phyloP scores from a whole-genome alignment of 2,329 filamentous ascomycete species.

The Xylaria sp. region DNA sequence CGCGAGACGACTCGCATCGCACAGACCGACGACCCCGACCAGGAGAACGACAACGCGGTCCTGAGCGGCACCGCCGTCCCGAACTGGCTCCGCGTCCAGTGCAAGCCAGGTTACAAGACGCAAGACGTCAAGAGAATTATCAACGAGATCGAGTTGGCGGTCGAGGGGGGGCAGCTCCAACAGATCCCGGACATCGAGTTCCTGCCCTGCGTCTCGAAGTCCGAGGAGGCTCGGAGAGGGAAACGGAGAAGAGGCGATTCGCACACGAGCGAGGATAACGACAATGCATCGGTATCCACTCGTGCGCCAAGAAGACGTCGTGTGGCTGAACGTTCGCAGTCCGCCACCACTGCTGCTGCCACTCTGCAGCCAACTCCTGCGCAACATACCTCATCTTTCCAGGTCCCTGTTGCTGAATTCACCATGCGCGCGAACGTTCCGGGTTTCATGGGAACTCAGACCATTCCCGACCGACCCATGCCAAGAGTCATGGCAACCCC shows the following conservation, averaged over 20 bases:
- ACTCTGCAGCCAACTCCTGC: no score
- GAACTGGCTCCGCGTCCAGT: slow-evolving; percentile 37
- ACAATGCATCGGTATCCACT: neutral
- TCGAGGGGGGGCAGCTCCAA: slow-evolving; percentile 37
- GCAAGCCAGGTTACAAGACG: slow-evolving; percentile 45
- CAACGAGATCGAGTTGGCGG: slow-evolving; percentile 40
- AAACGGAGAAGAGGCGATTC: neutral
- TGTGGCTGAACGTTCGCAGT: no score
- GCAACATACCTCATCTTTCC: no score
- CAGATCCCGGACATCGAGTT: slow-evolving; percentile 56
- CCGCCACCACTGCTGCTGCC: no score
- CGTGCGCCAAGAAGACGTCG: no score
- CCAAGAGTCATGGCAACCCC: no score
- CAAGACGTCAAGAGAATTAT: slow-evolving; percentile 45
- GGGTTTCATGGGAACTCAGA: no score
- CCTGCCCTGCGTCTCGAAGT: slow-evolving; percentile 47
- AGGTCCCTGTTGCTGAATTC: no score
- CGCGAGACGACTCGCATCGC: slow-evolving; percentile 55
- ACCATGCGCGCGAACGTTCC: no score
- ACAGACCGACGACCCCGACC: slow-evolving; percentile 35
- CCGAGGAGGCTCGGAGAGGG: slow-evolving; percentile 16
- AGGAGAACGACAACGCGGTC: slow-evolving; percentile 30
- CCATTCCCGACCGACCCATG: no score
- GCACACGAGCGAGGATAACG: neutral
- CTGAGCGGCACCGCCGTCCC: slow-evolving; percentile 36